phyloP scores from a whole-genome alignment of 345 rosid genomes.

The Bruguiera gymnorhiza region DNA sequence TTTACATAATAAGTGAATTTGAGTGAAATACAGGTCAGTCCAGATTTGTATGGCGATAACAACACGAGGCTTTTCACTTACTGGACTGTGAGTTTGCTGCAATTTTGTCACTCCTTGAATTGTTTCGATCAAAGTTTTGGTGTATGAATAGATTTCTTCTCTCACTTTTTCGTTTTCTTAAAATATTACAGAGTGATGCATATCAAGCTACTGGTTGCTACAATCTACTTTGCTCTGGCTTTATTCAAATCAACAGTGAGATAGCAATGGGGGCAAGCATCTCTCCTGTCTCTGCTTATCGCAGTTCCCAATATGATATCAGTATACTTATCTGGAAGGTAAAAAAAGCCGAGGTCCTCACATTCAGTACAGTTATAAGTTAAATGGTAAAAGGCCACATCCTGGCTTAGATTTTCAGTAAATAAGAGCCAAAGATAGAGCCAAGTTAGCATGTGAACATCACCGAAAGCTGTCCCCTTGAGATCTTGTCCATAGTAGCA shows the following conservation, averaged over 20 bases:
- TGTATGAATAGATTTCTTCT: neutral
- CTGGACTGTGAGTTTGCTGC: slow-evolving; percentile 81
- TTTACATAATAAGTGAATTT: slow-evolving; percentile 6
- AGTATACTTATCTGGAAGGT: slow-evolving; percentile 98
- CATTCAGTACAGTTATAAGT: neutral
- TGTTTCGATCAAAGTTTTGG: neutral
- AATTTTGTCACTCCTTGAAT: neutral
- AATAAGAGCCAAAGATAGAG: neutral
- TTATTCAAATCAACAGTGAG: slow-evolving; percentile 87
- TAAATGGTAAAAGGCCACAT: slow-evolving; percentile 1
- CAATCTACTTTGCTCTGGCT: slow-evolving; percentile 90
- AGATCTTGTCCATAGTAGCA: neutral
- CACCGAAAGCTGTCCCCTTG: neutral
- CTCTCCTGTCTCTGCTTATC: slow-evolving; percentile 70
- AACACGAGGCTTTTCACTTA: slow-evolving; percentile 98
- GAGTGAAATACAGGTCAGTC: slow-evolving; percentile 67
- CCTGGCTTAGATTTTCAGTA: neutral
- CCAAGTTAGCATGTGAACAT: slow-evolving; percentile 9
- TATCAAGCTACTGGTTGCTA: slow-evolving; percentile 98
- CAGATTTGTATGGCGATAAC: slow-evolving; percentile 98
- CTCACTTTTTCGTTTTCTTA: neutral
- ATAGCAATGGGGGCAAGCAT: slow-evolving; percentile 99
- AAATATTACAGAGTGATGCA: slow-evolving; percentile 68
- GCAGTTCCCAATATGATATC: slow-evolving; percentile 73
- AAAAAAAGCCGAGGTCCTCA: slow-evolving; percentile 1